Conservation (phyloP, 108 stramenopile genomes). For the Fragilariopsis cylindrus region DNA sequence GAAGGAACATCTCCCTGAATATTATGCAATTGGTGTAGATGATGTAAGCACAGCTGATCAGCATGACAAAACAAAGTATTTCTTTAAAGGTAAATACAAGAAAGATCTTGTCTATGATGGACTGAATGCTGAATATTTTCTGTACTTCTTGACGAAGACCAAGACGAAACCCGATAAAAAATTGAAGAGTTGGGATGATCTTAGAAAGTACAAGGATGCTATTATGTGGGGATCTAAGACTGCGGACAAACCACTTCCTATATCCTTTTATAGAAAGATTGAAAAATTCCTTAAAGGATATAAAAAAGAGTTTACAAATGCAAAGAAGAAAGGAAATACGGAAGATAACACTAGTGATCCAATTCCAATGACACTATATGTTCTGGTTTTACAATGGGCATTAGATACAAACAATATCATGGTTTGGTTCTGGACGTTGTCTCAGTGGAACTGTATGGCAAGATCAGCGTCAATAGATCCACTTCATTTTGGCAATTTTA, state of each 20-base stretch:
- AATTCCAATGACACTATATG: conserved; percentile 32
- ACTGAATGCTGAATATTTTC: conserved; percentile 17
- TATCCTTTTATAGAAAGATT: conserved; percentile 23
- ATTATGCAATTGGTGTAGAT: too few species aligned
- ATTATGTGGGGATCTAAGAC: conserved; percentile 30
- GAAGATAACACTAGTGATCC: conserved; percentile 30
- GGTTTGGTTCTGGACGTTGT: too few species aligned
- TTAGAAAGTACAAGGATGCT: conserved; percentile 44
- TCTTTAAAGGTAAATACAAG: neutral
- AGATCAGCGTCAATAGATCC: too few species aligned
- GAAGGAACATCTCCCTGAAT: too few species aligned
- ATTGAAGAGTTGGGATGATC: conserved; percentile 12
- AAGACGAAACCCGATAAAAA: conserved; percentile 25
- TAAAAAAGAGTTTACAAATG: too few species aligned
- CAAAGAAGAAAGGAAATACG: too few species aligned
- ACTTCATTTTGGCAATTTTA: conserved; percentile 26
- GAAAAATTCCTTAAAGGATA: too few species aligned
- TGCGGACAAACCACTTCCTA: conserved; percentile 20
- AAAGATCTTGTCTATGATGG: conserved; percentile 19
- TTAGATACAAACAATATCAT: neutral
- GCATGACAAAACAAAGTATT: too few species aligned
- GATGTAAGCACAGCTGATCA: too few species aligned
- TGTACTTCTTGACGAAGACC: conserved; percentile 16
- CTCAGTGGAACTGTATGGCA: too few species aligned
- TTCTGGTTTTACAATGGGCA: neutral